Conservation (phyloP, 1,284 basidiomycete genomes). For the Tilletia indica region DNA sequence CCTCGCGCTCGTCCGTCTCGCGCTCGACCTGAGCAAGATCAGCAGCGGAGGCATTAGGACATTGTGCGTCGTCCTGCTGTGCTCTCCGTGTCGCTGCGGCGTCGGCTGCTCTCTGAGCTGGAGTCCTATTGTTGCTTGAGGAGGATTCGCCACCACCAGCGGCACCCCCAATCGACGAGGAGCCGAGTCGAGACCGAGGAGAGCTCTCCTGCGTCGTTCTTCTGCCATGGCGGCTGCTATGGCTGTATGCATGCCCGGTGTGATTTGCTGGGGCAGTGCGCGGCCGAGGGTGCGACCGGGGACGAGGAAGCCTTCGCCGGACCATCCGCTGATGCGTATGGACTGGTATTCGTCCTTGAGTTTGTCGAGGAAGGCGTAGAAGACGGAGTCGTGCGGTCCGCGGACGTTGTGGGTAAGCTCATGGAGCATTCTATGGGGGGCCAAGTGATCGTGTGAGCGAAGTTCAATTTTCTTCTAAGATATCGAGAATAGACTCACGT, state of each 20-base stretch:
- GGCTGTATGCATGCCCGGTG: not conserved
- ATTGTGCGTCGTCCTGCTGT: not conserved
- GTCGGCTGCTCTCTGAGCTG: not conserved
- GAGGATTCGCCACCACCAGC: not conserved
- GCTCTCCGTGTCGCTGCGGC: constrained; percentile 6
- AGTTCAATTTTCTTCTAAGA: not conserved
- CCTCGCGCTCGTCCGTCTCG: not conserved
- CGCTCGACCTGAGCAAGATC: not conserved
- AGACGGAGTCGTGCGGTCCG: constrained; percentile 37
- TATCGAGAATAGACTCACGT: constrained; percentile 23
- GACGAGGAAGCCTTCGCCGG: constrained; percentile 32
- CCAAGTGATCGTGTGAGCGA: not conserved
- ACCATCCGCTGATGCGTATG: constrained; percentile 24
- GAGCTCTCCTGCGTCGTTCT: constrained; percentile 3
- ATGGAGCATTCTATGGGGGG: constrained; percentile 34
- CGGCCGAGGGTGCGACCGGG: constrained; percentile 26
- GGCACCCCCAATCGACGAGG: not conserved
- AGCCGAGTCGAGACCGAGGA: constrained; percentile 4
- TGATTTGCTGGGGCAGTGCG: not conserved
- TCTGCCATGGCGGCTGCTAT: constrained; percentile 3
- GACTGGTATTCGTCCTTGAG: constrained; percentile 32
- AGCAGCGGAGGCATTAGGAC: not conserved
- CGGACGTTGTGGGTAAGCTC: constrained; percentile 42
- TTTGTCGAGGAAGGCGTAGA: constrained; percentile 29
- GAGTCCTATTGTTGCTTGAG: not conserved